phyloP scores from a whole-genome alignment of 352 stramenopile species.

The Globisporangium uncinulatum region DNA sequence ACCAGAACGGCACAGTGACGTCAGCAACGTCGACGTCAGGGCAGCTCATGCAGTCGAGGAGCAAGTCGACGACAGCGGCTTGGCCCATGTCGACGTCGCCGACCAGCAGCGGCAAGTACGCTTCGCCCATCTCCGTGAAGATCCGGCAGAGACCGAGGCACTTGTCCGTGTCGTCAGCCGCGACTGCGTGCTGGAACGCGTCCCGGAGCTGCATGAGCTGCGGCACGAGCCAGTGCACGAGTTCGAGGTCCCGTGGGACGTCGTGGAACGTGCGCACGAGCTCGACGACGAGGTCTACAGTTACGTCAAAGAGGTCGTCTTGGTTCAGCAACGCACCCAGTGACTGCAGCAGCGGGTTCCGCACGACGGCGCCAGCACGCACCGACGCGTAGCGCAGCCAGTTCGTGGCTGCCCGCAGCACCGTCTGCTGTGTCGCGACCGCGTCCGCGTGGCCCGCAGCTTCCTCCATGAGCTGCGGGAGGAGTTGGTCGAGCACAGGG shows the following conservation, averaged over 20 bases:
- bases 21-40: slow-evolving; percentile 74
- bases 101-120: slow-evolving; percentile 79
- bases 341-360: slow-evolving; percentile 67
- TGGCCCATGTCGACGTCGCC: slow-evolving; percentile 51
- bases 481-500: slow-evolving; percentile 48
- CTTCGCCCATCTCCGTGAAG: slow-evolving; percentile 89
- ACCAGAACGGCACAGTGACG: slow-evolving; percentile 85
- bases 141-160: slow-evolving; percentile 79
- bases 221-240: slow-evolving; percentile 77
- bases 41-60: slow-evolving; percentile 87
- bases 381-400: slow-evolving; percentile 64
- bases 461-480: slow-evolving; percentile 78
- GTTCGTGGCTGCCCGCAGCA: slow-evolving; percentile 49
- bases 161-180: slow-evolving; percentile 66
- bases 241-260: slow-evolving; percentile 29
- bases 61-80: slow-evolving; percentile 63
- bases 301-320: slow-evolving; percentile 80
- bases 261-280: slow-evolving; percentile 63
- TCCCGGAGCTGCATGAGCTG: slow-evolving; percentile 60
- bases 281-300: slow-evolving; percentile 79
- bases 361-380: slow-evolving; percentile 29
- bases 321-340: slow-evolving; percentile 52
- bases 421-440: slow-evolving; percentile 43
- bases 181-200: slow-evolving; percentile 41
- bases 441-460: slow-evolving; percentile 15